Evolutionary conservation across 352 stramenopile genomes (phyloP), one percentile per base, ranked within the genome.

Genomic region (Pythium sukuiense): DNA sequence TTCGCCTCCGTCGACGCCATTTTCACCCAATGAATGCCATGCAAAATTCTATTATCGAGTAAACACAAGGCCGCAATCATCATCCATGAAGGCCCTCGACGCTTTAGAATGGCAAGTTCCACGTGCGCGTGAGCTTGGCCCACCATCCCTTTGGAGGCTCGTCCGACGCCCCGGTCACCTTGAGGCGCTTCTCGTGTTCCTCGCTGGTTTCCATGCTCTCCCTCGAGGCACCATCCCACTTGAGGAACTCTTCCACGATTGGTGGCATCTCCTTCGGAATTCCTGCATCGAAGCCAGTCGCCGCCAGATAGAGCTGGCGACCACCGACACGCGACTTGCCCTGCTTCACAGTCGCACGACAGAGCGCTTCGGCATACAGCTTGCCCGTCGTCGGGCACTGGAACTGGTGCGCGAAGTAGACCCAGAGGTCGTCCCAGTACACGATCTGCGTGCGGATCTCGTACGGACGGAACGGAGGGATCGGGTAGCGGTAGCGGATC

Each of bases 371-470:
- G 11, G 69, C 69, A 45, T 72, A 79, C 35, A 76, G 32, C 48
- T 72, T 76, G 26, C 72, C 72, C 12, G 72, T 78, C 18, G 64
- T 71, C 1, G 72, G 72, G 61, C 65, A 76, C 49, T 67, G 60
- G 59, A 79, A 76, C 30, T 70, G 68, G 32, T 79, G 72, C 37
- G 71, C 30, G 32, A 79, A 74, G 72, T 76, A 79, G 41, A 74
- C 48, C 67, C 68, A 78, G 14, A 62, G 37, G n/a, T 70, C 69
- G 50, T 76, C 72, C 72, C 68, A 76, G 65, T 76, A 79, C 24
- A 70, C 53, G 27, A 74, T 61, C 16, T 71, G 55, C 54, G 73
- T 71, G 30, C 56, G 73, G 52, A 80, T 75, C 55, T 80, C 69
- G 64, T 75, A 77, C 20, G 73, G 65, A 50, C 67, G 70, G 49